Conservation (phyloP, 2,329 filamentous ascomycete genomes). For the Colletotrichum ledebouriae region DNA sequence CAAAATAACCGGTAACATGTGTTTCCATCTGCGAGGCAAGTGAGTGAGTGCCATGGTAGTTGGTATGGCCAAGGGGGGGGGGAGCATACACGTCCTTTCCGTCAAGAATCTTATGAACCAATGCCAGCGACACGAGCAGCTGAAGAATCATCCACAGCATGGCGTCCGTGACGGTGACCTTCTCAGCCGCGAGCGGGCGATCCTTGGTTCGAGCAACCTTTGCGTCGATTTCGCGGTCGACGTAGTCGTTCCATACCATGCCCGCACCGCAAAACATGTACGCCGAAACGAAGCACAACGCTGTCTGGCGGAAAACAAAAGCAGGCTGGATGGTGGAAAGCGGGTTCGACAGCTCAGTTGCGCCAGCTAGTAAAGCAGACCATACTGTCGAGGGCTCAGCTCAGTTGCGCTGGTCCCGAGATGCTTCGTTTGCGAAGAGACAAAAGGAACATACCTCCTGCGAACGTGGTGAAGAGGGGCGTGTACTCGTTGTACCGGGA, state of each 20-base stretch:
- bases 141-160: slow-evolving; percentile 41
- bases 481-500: slow-evolving; percentile 41
- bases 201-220: slow-evolving; percentile 48
- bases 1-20: slow-evolving; percentile 43
- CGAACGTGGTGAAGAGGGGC: slow-evolving; percentile 38
- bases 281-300: slow-evolving; percentile 44
- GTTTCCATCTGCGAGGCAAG: slow-evolving; percentile 41
- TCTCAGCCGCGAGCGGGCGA: slow-evolving; percentile 46
- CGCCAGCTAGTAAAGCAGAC: slow-evolving; percentile 38
- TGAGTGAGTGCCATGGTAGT: background rate
- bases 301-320: slow-evolving; percentile 45
- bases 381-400: slow-evolving; percentile 20
- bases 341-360: slow-evolving; percentile 31
- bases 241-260: slow-evolving; percentile 50
- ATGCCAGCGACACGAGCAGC: slow-evolving; percentile 30
- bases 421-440: too few relatives aligned
- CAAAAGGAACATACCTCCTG: slow-evolving; percentile 30
- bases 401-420: slow-evolving; percentile 11
- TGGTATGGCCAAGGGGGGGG: background rate
- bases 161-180: slow-evolving; percentile 45
- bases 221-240: slow-evolving; percentile 48
- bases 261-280: slow-evolving; percentile 49
- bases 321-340: slow-evolving; percentile 26
- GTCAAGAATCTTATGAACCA: slow-evolving; percentile 36
- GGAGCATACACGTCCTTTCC: slow-evolving; percentile 37